A percentile compares a stretch with the other conserved stretches of the same genome.
These are phyloP conservation scores for Ogataea hybrid DNA, from an alignment of 1,139 yeast genomes.

Conservation along the genomic window DNA sequence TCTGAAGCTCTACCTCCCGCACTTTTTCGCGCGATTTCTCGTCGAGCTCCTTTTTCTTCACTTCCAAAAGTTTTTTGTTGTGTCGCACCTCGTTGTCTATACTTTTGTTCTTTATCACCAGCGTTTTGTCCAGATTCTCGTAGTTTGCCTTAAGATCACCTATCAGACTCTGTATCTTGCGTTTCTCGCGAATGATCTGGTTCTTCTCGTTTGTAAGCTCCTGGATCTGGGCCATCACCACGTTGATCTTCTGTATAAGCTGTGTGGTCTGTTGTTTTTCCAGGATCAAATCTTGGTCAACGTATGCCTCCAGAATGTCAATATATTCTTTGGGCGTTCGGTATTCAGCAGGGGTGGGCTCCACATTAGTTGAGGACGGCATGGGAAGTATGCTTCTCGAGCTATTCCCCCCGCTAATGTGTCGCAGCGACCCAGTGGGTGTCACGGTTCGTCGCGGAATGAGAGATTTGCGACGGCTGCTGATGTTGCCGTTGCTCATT, in stretches of 20 bases:
- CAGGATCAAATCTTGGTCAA: constrained; percentile 21
- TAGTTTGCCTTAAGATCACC: constrained; percentile 21
- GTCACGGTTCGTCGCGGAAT: constrained; percentile 18
- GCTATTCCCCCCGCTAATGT: not conserved
- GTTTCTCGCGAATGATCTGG: constrained; percentile 32
- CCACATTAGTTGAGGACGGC: constrained; percentile 3
- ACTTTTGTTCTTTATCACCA: constrained; percentile 14
- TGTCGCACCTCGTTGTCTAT: constrained; percentile 18
- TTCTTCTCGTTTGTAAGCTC: constrained; percentile 35
- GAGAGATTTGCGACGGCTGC: constrained; percentile 10
- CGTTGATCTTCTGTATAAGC: constrained; percentile 13
- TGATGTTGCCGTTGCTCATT: constrained; percentile 2
- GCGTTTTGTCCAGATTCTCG: constrained; percentile 14
- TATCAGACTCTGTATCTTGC: constrained; percentile 31
- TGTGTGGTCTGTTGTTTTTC: constrained; percentile 22
- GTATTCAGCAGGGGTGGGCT: not conserved
- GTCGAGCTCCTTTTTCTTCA: constrained; percentile 17
- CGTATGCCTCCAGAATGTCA: constrained; percentile 22
- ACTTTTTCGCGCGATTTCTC: constrained; percentile 12
- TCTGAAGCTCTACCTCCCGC: constrained; percentile 12
- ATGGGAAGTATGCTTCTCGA: constrained; percentile 15
- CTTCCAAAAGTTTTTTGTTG: constrained; percentile 13
- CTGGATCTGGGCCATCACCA: constrained; percentile 24
- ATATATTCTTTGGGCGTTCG: constrained; percentile 20
- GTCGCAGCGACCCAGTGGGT: not conserved